Conservation (phyloP, 352 stramenopile species). For the Globisporangium orthogonon region DNA sequence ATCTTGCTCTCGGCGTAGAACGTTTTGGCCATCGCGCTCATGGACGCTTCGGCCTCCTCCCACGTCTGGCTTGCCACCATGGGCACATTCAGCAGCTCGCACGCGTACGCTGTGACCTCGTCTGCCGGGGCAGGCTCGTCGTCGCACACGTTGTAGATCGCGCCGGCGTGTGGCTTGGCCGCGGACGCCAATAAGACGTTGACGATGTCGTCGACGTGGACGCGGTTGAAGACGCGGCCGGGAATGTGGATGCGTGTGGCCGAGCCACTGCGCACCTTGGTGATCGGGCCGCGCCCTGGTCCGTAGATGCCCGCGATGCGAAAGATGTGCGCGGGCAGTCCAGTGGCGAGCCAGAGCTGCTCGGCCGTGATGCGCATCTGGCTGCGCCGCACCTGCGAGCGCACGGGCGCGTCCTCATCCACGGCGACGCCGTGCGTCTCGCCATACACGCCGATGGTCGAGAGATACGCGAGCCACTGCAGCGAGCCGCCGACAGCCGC, state of each 20-base stretch:
- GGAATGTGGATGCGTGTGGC: slow-evolving; percentile 71
- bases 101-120: slow-evolving; percentile 72
- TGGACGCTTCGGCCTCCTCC: slow-evolving; percentile 65
- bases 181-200: slow-evolving; percentile 70
- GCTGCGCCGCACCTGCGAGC: slow-evolving; percentile 55
- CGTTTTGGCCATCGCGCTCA: slow-evolving; percentile 82
- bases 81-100: slow-evolving; percentile 50
- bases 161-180: slow-evolving; percentile 40
- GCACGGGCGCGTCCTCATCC: slow-evolving; percentile 72
- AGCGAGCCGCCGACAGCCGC: slow-evolving; percentile 33
- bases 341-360: slow-evolving; percentile 58
- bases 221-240: slow-evolving; percentile 78
- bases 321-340: slow-evolving; percentile 79
- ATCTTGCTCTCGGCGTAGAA: slow-evolving; percentile 87
- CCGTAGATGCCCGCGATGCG: slow-evolving; percentile 91
- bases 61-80: slow-evolving; percentile 51
- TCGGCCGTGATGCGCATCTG: slow-evolving; percentile 79
- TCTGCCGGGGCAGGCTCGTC: slow-evolving; percentile 81
- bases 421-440: slow-evolving; percentile 81
- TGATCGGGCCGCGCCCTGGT: slow-evolving; percentile 72
- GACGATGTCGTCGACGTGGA: slow-evolving; percentile 90
- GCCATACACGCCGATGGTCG: slow-evolving; percentile 92
- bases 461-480: slow-evolving; percentile 89
- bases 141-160: slow-evolving; percentile 89
- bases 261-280: slow-evolving; percentile 61